Base-by-base conservation (phyloP, 768 basidiomycete genomes). In the Astraeus odoratus region DNA sequence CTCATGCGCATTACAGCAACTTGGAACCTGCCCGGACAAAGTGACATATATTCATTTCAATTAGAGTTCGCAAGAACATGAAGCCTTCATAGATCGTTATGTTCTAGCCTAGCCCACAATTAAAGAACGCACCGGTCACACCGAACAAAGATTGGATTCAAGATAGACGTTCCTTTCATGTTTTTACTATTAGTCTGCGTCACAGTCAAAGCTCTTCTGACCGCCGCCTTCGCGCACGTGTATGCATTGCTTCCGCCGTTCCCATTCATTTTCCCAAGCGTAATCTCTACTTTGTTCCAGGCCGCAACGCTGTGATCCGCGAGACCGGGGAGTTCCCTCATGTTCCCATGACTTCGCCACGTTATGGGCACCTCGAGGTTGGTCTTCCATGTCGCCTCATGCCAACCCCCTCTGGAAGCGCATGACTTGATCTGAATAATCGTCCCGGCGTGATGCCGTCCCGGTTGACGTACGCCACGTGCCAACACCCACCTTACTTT, bases 131-230 rank as follows among this genome's bases (percentile, higher is more conserved):
- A 16, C 15, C 18, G 25, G 25, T 29, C 24, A 15, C 25, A 12
- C 24, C 16, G 25, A 8, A 41, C 24, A 26, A n/a, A 41, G 39
- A 41, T 41, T 41, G 27, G 10, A 41, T 41, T 30, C 26, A 29
- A 41, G 39, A 41, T 41, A 41, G 26, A 29, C 39, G 26, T 29
- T 29, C 39, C 39, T 12, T 41, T n/a, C 39, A 41, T 41, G 39
- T 29, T 26, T n/a, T 29, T n/a, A 12, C 16, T 25, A 18, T 29
- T 8, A 41, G 20, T 8, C 25, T 26, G 25, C 23, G 13, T 39
- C 22, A 39, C 37, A 8, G 19, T 41, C 39, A 18, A n/a, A 6
- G 15, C 18, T 41, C 39, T 41, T 13, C 20, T 29, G 19, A 41
- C 27, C 24, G 26, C 29, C 39, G 8, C n/a, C 39, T 27, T 41